These are phyloP conservation scores for Aspergillus costaricaensis DNA, from an alignment of 2,329 filamentous ascomycete species.

Conservation along the genomic window DNA sequence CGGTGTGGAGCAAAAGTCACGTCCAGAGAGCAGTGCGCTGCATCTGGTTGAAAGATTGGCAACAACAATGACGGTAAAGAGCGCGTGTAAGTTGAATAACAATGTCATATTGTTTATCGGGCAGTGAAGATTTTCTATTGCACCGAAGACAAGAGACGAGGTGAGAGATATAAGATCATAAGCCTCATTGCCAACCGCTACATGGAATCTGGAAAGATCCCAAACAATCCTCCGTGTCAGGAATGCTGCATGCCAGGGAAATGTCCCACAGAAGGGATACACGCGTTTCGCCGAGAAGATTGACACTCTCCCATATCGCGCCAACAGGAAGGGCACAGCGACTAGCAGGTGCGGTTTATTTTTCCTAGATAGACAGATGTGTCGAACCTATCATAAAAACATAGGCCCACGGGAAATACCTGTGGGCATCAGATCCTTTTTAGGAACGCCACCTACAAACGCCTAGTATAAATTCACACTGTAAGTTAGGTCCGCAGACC, in stretches of 20 bases:
- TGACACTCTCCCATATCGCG: neutral
- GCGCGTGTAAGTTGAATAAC: slow-evolving; percentile 21
- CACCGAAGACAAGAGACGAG: neutral
- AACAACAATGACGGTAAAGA: slow-evolving; percentile 23
- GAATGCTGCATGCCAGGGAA: slow-evolving; percentile 11
- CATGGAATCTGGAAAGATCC: slow-evolving; percentile 14
- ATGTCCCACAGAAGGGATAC: slow-evolving; percentile 19
- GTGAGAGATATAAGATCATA: slow-evolving; percentile 4
- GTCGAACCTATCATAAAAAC: neutral
- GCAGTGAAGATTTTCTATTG: neutral
- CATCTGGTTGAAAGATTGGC: slow-evolving; percentile 20
- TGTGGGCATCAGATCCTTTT: neutral
- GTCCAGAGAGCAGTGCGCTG: slow-evolving; percentile 15
- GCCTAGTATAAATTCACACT: neutral
- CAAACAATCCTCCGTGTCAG: neutral
- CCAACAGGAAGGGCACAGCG: neutral
- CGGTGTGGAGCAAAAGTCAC: slow-evolving; percentile 36
- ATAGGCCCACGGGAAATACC: neutral
- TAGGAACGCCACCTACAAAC: slow-evolving; percentile 10
- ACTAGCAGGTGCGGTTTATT: neutral
- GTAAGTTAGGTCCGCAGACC: neutral
- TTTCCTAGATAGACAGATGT: no score
- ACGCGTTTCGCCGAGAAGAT: neutral
- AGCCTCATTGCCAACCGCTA: slow-evolving; percentile 12
- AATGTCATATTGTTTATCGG: slow-evolving; percentile 26